Evolutionary conservation across 2,329 filamentous ascomycete species (phyloP).

Genomic region (Pseudogymnoascus sp.): DNA sequence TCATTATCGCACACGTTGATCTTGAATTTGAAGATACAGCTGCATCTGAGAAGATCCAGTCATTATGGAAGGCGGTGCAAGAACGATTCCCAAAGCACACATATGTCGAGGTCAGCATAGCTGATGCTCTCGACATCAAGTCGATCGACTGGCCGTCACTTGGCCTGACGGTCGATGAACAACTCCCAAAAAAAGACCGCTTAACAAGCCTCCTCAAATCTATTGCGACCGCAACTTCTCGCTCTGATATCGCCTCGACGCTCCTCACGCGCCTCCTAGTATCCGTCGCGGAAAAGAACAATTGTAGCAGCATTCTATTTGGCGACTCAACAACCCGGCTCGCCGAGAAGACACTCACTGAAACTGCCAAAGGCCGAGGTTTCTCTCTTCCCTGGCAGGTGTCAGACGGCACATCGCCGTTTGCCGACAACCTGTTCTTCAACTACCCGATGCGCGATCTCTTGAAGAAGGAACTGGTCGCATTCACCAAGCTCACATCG

Average conservation of each 20-base stretch:
- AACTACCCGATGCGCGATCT: slow-evolving; percentile 81
- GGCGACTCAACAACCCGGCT: slow-evolving; percentile 82
- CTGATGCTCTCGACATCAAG: slow-evolving; percentile 46
- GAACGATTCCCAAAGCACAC: slow-evolving; percentile 56
- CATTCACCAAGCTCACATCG: slow-evolving; percentile 50
- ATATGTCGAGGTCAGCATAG: slow-evolving; percentile 56
- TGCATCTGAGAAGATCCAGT: background rate
- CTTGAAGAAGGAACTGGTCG: slow-evolving; percentile 68
- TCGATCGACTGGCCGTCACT: slow-evolving; percentile 47
- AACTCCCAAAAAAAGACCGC: slow-evolving; percentile 26
- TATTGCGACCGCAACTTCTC: slow-evolving; percentile 66
- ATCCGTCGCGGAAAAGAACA: slow-evolving; percentile 47
- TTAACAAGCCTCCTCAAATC: slow-evolving; percentile 42
- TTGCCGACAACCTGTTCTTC: slow-evolving; percentile 34
- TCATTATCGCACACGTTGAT: slow-evolving; percentile 48
- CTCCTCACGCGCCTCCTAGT: slow-evolving; percentile 66
- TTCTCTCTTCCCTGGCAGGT: slow-evolving; percentile 75
- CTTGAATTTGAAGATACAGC: slow-evolving; percentile 23
- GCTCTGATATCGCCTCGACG: slow-evolving; percentile 62
- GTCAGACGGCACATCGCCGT: slow-evolving; percentile 52
- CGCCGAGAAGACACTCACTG: slow-evolving; percentile 74
- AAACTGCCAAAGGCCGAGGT: slow-evolving; percentile 85
- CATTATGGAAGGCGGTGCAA: slow-evolving; percentile 32
- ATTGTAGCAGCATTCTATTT: slow-evolving; percentile 66
- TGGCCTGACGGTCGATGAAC: slow-evolving; percentile 14